Base-by-base conservation (phyloP, 805 yeast genomes). In the Scheffersomyces ergatensis region DNA sequence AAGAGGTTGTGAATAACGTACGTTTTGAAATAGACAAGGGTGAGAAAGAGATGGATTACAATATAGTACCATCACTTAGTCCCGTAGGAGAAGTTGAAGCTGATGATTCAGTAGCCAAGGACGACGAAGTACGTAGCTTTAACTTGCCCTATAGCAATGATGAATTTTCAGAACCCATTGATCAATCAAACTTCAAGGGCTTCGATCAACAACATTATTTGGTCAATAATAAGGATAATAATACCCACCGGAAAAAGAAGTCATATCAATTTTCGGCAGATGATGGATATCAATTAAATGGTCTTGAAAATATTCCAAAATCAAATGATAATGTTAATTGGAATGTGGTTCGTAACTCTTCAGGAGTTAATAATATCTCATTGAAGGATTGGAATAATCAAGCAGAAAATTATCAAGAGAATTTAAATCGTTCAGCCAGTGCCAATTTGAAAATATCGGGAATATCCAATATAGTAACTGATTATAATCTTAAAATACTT, bases 321-420 rank as follows among this genome's bases (percentile, higher is more conserved):
- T 42, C 51, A 14, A 30, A 45, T 14, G 21, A 34, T 19, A 39
- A 21, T 17, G 29, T 24, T 24, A 23, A 20, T 15, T 50, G 54
- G 54, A 35, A 35, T 17, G 27, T 17, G 9, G 7, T n/a, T 26
- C 20, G 27, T 12, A 27, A 35, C 13, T 27, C 30, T 3, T 15
- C 21, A 6, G 36, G 40, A 4, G 27, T 31, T 18, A 38, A 31
- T 16, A 32, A 53, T 39, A 60, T 67, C 14, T 55, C 66, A 7
- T 48, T 59, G 9, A 48, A 61, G 14, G 62, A 64, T 17, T 67
- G 73, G 73, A 59, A 62, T 19, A 48, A 43, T 5, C 51, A 55
- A 36, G 40, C 51, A 17, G 49, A 53, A 15, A 27, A 43, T 3
- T 67, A 67, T 57, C 43, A 51, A 11, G 55, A 55, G 31, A 37